Evolutionary conservation across 495 filamentous ascomycete genomes (phyloP), one percentile per base, ranked within the genome.

Genomic region (Pseudotulostoma volvatum): DNA sequence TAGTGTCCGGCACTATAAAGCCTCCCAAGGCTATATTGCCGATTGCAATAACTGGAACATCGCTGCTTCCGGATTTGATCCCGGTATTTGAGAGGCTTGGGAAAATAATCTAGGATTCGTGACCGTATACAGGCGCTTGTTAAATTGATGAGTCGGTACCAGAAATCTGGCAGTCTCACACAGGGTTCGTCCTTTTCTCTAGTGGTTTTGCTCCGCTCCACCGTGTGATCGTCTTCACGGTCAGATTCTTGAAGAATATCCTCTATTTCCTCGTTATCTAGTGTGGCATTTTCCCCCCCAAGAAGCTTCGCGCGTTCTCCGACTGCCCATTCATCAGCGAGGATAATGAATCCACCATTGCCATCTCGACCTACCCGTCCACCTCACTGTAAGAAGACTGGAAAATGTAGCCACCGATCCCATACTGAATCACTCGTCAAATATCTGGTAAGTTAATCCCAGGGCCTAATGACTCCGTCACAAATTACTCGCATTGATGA

Each of bases 371-470:
- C 23, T 28, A 11, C 23, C 23, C 23, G 23, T 28, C 23, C 23
- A 28, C 23, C 23, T 28, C 23, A 11, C 11, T 28, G 23, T 11
- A 28, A 28, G 23, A 28, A 28, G 23, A 28, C 23, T 28, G 23
- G 5, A 28, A 28, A 5, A 28, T 28, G 23, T 28, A 5, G 23
- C 5, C 5, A 28, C 23, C 5, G 23, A 28, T 28, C 23, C 23
- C 23, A 28, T 28, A 11, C 23, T 28, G 23, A 28, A 28, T 11
- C 23, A 5, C 23, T 28, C 34, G 34, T 36, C 34, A 3, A 18
- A 36, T 36, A 18, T 36, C 34, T n/a, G 34, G 11, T 36, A 36
- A 2, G 9, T 36, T 18, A 17, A 36, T 20, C 14, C 34, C 34
- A 20, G 18, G 16, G 18, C 34, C 34, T 18, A 36, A 16, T 3